Percentiles rank a stretch among this genome's conserved stretches.
Evolutionary conservation across 2,329 filamentous ascomycete genomes (phyloP).

Genomic region (Penicillium nordicum): DNA sequence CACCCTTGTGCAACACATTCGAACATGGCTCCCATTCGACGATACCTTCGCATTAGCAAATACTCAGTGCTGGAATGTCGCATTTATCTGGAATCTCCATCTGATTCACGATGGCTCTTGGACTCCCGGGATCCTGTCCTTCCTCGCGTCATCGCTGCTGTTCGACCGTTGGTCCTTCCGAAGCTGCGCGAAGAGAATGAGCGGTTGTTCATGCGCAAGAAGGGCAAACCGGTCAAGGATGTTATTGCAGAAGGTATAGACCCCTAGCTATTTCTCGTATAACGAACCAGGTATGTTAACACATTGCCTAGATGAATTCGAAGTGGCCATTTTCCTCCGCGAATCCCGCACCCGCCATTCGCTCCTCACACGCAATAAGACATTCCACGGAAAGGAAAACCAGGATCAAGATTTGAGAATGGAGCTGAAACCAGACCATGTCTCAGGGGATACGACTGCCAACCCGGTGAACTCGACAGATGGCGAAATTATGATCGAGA

Average conservation of each 20-base stretch:
- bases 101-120: constrained; percentile 77
- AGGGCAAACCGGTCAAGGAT: constrained; percentile 82
- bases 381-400: constrained; percentile 56
- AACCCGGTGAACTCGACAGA: constrained; percentile 20
- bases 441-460: neutral
- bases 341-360: constrained; percentile 82
- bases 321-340: constrained; percentile 89
- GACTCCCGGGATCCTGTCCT: constrained; percentile 73
- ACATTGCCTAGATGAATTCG: constrained; percentile 91
- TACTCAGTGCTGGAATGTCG: constrained; percentile 94
- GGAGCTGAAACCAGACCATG: constrained; percentile 26
- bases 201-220: constrained; percentile 60
- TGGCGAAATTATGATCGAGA: constrained; percentile 55
- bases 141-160: constrained; percentile 75
- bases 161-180: constrained; percentile 81
- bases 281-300: constrained; percentile 77
- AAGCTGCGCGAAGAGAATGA: constrained; percentile 85
- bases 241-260: constrained; percentile 72
- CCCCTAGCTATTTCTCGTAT: neutral
- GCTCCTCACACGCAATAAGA: constrained; percentile 79
- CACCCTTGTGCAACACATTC: neutral
- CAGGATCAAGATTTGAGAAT: neutral
- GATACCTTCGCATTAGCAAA: constrained; percentile 88
- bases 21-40: constrained; percentile 79
- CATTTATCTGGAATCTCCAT: constrained; percentile 90